Percentiles rank a stretch among this genome's conserved stretches.
These are phyloP conservation scores for Catharanthus roseus DNA, from an alignment of 257 asterid genomes.

Conservation along the genomic window DNA sequence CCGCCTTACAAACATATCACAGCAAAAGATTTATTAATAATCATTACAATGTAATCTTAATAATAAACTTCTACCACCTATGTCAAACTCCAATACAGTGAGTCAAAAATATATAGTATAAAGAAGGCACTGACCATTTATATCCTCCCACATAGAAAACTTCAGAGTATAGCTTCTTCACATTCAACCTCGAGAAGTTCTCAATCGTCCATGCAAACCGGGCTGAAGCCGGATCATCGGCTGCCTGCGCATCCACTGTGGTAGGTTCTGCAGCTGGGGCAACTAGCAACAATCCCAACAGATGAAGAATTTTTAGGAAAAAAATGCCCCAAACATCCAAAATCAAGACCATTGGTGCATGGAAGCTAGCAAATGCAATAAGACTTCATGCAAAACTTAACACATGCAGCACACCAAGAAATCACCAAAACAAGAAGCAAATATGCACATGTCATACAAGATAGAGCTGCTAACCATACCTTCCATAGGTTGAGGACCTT, in stretches of 20 bases:
- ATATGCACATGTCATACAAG: conserved; percentile 4
- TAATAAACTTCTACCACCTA: background rate
- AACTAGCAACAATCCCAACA: conserved; percentile 28
- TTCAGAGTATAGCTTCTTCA: conserved; percentile 58
- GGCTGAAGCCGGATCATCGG: conserved; percentile 55
- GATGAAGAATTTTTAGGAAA: background rate
- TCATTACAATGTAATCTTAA: conserved; percentile 1
- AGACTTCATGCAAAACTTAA: background rate
- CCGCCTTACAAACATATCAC: conserved; percentile 50
- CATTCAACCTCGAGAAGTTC: conserved; percentile 55
- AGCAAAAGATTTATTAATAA: background rate
- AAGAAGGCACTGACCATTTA: conserved; percentile 44
- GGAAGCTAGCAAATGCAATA: background rate
- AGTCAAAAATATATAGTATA: background rate
- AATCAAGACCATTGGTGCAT: conserved; percentile 10
- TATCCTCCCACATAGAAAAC: conserved; percentile 52
- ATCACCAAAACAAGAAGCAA: background rate
- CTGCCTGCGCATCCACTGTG: conserved; percentile 46
- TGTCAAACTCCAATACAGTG: background rate
- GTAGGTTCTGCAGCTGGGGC: conserved; percentile 39
- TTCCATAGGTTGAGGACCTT: conserved; percentile 75
- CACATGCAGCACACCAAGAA: background rate
- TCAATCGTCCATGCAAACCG: conserved; percentile 65
- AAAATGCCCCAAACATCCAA: background rate
- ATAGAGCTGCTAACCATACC: conserved; percentile 31